Evolutionary conservation across 805 yeast genomes (phyloP).

Genomic region (Sporopachydermia lactativora): DNA sequence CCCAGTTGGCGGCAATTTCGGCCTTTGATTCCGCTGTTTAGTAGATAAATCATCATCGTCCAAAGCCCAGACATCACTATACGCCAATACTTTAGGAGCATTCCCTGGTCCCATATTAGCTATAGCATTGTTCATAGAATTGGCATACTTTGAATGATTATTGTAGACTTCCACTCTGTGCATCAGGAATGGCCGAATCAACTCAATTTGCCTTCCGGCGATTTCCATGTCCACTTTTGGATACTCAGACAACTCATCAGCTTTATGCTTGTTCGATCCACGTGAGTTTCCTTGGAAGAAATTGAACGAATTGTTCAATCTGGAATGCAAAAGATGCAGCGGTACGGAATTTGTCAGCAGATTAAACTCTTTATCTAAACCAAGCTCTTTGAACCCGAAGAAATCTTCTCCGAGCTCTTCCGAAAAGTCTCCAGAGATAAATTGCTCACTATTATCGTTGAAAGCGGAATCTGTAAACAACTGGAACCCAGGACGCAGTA

Average conservation of each 20-base stretch:
- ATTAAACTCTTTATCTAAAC: constrained; percentile 85
- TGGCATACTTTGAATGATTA: constrained; percentile 7
- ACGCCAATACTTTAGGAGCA: constrained; percentile 8
- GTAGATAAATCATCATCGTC: constrained; percentile 83
- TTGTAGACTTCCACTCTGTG: constrained; percentile 14
- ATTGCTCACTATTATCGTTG: constrained; percentile 85
- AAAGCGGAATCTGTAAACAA: constrained; percentile 68
- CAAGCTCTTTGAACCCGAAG: constrained; percentile 92
- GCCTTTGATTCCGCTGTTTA: constrained; percentile 57
- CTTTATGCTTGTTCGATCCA: constrained; percentile 37
- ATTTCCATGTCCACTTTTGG: constrained; percentile 37
- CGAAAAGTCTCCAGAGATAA: constrained; percentile 88
- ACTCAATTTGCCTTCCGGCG: constrained; percentile 39
- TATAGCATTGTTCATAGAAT: neutral
- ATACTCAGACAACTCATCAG: constrained; percentile 38
- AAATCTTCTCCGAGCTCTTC: constrained; percentile 92
- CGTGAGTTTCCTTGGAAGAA: constrained; percentile 17
- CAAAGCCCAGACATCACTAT: constrained; percentile 33
- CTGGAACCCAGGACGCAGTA: constrained; percentile 68
- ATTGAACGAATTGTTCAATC: constrained; percentile 39
- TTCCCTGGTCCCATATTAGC: neutral
- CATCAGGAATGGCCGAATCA: constrained; percentile 39
- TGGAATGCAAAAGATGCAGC: constrained; percentile 69
- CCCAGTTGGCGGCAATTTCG: constrained; percentile 85
- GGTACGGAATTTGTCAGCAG: constrained; percentile 79